phyloP scores from a whole-genome alignment of 352 stramenopile species.

The Halophytophthora batemanensis region DNA sequence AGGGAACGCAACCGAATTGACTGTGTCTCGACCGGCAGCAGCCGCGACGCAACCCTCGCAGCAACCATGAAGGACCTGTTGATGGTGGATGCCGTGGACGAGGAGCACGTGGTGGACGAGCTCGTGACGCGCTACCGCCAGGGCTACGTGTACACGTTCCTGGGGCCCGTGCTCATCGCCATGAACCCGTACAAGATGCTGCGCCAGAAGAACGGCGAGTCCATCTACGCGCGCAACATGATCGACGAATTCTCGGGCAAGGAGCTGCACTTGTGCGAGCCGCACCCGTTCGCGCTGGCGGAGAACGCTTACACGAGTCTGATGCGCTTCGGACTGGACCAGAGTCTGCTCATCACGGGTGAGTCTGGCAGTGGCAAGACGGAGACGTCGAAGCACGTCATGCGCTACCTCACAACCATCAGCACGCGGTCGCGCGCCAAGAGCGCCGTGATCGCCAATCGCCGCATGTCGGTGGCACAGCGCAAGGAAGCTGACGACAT shows the following conservation, averaged over 20 bases:
- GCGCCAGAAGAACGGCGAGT: conserved; percentile 55
- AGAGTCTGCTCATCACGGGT: conserved; percentile 83
- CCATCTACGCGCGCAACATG: conserved; percentile 78
- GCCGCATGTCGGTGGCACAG: conserved; percentile 75
- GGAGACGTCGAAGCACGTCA: conserved; percentile 95
- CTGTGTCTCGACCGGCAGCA: not conserved
- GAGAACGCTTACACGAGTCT: conserved; percentile 88
- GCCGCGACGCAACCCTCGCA: not conserved
- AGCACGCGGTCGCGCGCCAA: conserved; percentile 65
- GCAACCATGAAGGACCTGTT: conserved; percentile 64
- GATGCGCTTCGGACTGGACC: conserved; percentile 83
- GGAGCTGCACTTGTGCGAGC: conserved; percentile 76
- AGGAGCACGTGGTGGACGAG: conserved; percentile 73
- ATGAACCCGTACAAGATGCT: conserved; percentile 91
- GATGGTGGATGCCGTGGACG: conserved; percentile 74
- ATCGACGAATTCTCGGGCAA: conserved; percentile 78
- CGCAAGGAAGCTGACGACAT: conserved; percentile 70
- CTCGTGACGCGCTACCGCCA: conserved; percentile 76
- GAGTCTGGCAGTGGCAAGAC: conserved; percentile 92
- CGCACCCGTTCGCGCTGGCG: conserved; percentile 84
- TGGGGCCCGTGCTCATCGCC: conserved; percentile 88
- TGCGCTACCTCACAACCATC: conserved; percentile 92
- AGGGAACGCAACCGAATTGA: not conserved
- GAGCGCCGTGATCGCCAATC: conserved; percentile 68
- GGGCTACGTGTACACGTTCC: conserved; percentile 89